These are phyloP conservation scores for Ceratocystis harringtonii DNA, from an alignment of 2,329 filamentous ascomycete genomes.

Conservation along the genomic window DNA sequence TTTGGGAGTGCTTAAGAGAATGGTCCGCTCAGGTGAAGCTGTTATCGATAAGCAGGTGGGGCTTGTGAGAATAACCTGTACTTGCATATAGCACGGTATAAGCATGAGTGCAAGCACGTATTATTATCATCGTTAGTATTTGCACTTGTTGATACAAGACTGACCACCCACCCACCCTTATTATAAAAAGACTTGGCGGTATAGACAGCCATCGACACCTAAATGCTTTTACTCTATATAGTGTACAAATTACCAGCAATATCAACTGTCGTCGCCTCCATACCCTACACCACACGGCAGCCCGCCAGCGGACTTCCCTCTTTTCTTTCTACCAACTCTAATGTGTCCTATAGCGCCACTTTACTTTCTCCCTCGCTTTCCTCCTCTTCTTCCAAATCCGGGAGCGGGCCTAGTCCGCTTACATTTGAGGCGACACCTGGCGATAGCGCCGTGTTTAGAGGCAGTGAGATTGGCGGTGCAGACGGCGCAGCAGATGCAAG, in stretches of 20 bases:
- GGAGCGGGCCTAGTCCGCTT: constrained; percentile 17
- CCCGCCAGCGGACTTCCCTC: not conserved
- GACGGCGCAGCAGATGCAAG: not conserved
- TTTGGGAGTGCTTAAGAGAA: not conserved
- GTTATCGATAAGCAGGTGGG: not conserved
- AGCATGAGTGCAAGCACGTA: too few relatives aligned
- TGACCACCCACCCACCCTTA: not conserved
- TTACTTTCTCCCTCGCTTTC: not conserved
- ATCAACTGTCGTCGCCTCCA: not conserved
- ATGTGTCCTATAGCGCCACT: not conserved
- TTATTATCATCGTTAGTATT: too few relatives aligned
- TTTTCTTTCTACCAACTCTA: not conserved
- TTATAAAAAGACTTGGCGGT: not conserved
- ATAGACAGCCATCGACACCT: not conserved
- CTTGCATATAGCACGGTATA: too few relatives aligned
- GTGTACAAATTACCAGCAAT: not conserved
- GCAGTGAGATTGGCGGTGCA: not conserved
- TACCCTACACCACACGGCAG: not conserved
- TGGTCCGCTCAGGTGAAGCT: not conserved
- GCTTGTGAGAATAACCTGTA: not conserved
- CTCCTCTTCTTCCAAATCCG: constrained; percentile 5
- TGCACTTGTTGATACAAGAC: too few relatives aligned
- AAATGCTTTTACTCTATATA: not conserved
- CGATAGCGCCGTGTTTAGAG: constrained; percentile 21
- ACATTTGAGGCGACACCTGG: constrained; percentile 22